Conservation (phyloP, 164 flowering plant genomes). For the Cinnamomum chago region DNA sequence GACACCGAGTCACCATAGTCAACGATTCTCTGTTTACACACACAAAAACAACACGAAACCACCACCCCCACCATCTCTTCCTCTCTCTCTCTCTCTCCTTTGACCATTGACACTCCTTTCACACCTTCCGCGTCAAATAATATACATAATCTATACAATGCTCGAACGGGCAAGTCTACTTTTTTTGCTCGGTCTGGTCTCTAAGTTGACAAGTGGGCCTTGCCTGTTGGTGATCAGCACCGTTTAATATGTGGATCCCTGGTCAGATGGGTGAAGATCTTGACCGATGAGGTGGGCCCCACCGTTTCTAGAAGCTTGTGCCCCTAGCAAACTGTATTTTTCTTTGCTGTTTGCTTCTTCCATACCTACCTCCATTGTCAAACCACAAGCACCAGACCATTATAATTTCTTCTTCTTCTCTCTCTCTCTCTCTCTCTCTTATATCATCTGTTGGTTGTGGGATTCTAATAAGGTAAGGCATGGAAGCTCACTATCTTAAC, state of each 20-base stretch:
- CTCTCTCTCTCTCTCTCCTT: not conserved
- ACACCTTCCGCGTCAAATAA: not conserved
- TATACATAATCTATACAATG: no score
- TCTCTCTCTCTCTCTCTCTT: not conserved
- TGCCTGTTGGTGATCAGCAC: not conserved
- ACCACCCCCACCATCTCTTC: no score
- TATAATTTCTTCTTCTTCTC: not conserved
- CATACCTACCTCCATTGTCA: not conserved
- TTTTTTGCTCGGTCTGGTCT: no score
- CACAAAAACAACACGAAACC: no score
- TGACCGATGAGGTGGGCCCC: not conserved
- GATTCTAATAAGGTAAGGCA: constrained; percentile 9
- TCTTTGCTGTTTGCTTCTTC: not conserved
- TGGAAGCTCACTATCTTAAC: constrained; percentile 46
- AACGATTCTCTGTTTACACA: not conserved
- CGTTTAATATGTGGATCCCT: not conserved
- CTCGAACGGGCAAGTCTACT: no score
- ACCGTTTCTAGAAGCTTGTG: not conserved
- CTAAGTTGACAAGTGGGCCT: no score
- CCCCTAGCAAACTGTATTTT: not conserved
- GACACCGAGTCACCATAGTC: not conserved
- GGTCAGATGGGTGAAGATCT: not conserved
- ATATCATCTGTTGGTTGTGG: not conserved
- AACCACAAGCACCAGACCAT: no score
- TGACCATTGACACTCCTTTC: not conserved